Conservation (phyloP, 306 rosid genomes). For the Astragalus membranaceus region DNA sequence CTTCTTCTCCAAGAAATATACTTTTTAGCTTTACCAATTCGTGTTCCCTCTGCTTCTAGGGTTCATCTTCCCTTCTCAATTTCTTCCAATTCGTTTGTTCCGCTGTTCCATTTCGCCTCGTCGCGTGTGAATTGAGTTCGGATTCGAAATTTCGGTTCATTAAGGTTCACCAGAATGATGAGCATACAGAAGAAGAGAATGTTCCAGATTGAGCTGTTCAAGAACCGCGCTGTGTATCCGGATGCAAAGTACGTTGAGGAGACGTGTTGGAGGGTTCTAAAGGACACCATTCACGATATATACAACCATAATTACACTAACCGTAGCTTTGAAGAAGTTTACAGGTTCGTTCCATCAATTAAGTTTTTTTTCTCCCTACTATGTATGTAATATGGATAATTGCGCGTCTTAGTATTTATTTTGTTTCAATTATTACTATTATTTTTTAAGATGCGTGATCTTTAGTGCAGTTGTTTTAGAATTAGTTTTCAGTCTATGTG, state of each 20-base stretch:
- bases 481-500: neutral
- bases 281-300: conserved; percentile 48
- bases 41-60: neutral
- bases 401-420: neutral
- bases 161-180: conserved; percentile 27
- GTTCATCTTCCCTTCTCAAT: neutral
- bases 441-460: neutral
- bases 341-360: conserved; percentile 26
- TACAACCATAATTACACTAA: conserved; percentile 45
- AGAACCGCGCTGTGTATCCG: conserved; percentile 35
- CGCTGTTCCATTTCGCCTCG: neutral
- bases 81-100: neutral
- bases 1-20: too few relatives aligned
- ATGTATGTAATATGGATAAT: neutral
- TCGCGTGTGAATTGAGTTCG: neutral
- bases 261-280: conserved; percentile 37
- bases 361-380: neutral
- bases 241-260: conserved; percentile 49
- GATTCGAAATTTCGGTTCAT: neutral
- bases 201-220: conserved; percentile 37
- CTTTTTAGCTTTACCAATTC: neutral
- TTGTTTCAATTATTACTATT: neutral
- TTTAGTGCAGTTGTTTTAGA: neutral
- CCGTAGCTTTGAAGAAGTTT: conserved; percentile 45
- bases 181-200: conserved; percentile 35